These are phyloP conservation scores for Podila verticillata DNA, from an alignment of 192 early-diverging fungal genomes.

Conservation along the genomic window DNA sequence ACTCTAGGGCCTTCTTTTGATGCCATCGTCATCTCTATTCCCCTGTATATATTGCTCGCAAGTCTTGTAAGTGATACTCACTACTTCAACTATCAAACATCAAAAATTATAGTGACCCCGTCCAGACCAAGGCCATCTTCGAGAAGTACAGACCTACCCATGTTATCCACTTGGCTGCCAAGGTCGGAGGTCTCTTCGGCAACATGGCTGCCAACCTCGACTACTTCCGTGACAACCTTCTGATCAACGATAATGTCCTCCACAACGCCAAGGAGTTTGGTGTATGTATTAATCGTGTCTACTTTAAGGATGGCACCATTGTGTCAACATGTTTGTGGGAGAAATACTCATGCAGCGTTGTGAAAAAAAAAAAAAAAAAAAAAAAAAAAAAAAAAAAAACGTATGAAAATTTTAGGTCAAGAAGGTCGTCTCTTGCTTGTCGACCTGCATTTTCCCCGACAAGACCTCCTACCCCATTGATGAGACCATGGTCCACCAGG, in stretches of 20 bases:
- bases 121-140: constrained; percentile 72
- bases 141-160: constrained; percentile 81
- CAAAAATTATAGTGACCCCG: constrained; percentile 61
- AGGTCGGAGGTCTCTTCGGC: constrained; percentile 80
- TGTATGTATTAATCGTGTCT: constrained; percentile 44
- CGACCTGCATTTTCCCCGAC: constrained; percentile 88
- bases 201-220: constrained; percentile 86
- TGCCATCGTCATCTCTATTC: background rate
- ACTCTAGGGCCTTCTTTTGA: background rate
- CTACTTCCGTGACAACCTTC: constrained; percentile 79
- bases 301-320: background rate
- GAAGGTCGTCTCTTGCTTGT: constrained; percentile 88
- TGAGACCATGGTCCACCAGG: constrained; percentile 86
- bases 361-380: too few species aligned
- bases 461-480: constrained; percentile 87
- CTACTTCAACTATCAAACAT: too few species aligned
- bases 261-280: constrained; percentile 66
- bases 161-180: constrained; percentile 81
- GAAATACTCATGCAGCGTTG: background rate
- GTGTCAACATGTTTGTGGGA: background rate
- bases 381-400: too few species aligned
- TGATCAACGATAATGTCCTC: constrained; percentile 84
- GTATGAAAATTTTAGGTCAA: constrained; percentile 58
- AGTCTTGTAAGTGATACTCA: background rate
- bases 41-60: background rate